Conservation (phyloP, 768 basidiomycete species). For the Boletus rubropictus region DNA sequence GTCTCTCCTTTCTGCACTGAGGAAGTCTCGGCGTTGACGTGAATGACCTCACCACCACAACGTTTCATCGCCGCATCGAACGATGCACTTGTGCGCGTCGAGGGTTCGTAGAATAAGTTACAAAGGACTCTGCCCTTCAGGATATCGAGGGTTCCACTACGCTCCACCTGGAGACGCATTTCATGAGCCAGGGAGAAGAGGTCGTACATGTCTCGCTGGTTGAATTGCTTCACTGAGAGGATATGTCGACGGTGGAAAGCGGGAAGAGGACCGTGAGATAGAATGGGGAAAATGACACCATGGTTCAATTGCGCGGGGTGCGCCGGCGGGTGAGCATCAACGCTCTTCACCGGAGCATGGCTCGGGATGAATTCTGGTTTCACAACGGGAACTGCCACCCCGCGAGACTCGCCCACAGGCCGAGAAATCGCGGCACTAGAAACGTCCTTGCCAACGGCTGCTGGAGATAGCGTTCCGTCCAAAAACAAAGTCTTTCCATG, state of each 20-base stretch:
- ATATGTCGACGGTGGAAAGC: slow-evolving; percentile 93
- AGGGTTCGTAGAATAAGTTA: slow-evolving; percentile 94
- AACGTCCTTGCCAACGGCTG: slow-evolving; percentile 64
- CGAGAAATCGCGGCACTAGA: slow-evolving; percentile 56
- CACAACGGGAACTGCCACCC: slow-evolving; percentile 12
- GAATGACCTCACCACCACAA: slow-evolving; percentile 92
- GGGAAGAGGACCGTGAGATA: slow-evolving; percentile 50
- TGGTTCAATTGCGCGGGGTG: slow-evolving; percentile 6
- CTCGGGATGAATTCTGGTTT: slow-evolving; percentile 29
- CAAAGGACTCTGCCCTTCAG: slow-evolving; percentile 88
- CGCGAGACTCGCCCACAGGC: slow-evolving; percentile 25
- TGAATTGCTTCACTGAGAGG: slow-evolving; percentile 91
- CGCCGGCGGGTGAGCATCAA: slow-evolving; percentile 17
- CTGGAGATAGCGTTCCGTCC: slow-evolving; percentile 67
- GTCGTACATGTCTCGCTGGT: slow-evolving; percentile 81
- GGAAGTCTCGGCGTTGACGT: slow-evolving; percentile 72
- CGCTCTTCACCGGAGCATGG: slow-evolving; percentile 31
- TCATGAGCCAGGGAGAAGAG: slow-evolving; percentile 94
- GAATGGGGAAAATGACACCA: slow-evolving; percentile 13
- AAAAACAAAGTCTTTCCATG: slow-evolving; percentile 86
- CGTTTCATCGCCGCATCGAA: slow-evolving; percentile 99
- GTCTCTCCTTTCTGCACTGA: slow-evolving; percentile 94
- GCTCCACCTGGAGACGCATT: slow-evolving; percentile 94
- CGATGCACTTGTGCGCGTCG: slow-evolving; percentile 90
- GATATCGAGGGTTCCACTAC: slow-evolving; percentile 81